A percentile compares a stretch with the other conserved stretches of the same genome.
Evolutionary conservation across 495 filamentous ascomycete genomes (phyloP).

Genomic region (Hyaloscypha variabilis): DNA sequence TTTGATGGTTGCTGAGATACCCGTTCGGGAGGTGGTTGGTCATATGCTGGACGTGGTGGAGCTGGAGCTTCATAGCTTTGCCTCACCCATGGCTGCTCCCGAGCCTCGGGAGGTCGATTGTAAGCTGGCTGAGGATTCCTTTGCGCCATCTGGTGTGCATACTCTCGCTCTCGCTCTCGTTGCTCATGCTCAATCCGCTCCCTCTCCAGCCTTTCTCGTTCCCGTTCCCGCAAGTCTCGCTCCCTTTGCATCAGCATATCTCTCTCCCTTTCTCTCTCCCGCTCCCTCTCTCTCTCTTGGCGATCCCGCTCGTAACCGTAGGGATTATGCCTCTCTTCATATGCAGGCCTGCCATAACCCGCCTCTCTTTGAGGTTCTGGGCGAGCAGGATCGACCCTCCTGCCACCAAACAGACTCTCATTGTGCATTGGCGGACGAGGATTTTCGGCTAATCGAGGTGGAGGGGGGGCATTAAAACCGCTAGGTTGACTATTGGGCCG

Average conservation of each 20-base stretch:
- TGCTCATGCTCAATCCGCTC: constrained; percentile 31
- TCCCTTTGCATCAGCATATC: constrained; percentile 20
- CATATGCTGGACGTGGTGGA: constrained; percentile 23
- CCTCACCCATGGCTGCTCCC: constrained; percentile 31
- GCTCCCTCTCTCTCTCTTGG: constrained; percentile 37
- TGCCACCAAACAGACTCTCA: constrained; percentile 27
- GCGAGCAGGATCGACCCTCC: constrained; percentile 18
- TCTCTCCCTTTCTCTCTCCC: constrained; percentile 20
- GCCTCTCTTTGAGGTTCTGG: constrained; percentile 12
- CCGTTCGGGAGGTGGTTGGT: constrained; percentile 25
- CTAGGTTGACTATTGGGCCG: constrained; percentile 55
- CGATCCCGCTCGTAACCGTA: constrained; percentile 40
- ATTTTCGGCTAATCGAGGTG: constrained; percentile 40
- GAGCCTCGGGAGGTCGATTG: constrained; percentile 28
- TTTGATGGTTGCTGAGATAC: constrained; percentile 32
- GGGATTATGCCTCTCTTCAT: constrained; percentile 28
- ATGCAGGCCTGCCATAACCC: constrained; percentile 27
- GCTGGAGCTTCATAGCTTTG: constrained; percentile 22
- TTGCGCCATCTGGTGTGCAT: constrained; percentile 28
- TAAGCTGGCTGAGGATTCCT: constrained; percentile 25
- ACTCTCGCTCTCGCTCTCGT: constrained; percentile 25
- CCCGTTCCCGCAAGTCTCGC: constrained; percentile 33
- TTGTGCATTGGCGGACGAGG: constrained; percentile 26
- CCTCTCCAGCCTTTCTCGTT: constrained; percentile 26
- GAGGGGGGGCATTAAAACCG: constrained; percentile 41